phyloP scores from a whole-genome alignment of 2,329 filamentous ascomycete genomes.

The Apiospora arundinis region DNA sequence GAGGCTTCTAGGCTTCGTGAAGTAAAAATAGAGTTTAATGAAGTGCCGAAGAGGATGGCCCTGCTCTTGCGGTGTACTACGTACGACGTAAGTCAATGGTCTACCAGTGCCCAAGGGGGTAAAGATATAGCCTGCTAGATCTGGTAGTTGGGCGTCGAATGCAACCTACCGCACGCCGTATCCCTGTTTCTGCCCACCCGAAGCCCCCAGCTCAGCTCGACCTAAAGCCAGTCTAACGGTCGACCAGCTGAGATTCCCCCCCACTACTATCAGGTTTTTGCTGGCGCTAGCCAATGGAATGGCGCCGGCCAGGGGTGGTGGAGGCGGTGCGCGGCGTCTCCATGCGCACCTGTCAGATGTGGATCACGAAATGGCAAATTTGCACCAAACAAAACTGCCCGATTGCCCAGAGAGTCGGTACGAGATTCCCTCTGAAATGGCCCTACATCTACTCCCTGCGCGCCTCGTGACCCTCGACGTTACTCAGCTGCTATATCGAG shows the following conservation, averaged over 20 bases:
- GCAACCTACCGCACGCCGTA: background rate
- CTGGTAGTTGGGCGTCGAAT: background rate
- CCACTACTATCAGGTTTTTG: background rate
- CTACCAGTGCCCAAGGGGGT: no score
- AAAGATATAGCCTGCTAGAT: no score
- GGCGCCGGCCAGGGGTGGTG: no score
- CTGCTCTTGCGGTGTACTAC: no score
- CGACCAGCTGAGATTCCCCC: background rate
- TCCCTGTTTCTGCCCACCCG: no score
- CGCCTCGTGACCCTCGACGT: background rate
- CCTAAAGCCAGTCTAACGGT: background rate
- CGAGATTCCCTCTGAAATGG: background rate
- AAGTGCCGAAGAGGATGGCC: background rate
- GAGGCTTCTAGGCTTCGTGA: no score
- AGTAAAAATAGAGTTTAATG: background rate
- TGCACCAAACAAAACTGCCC: background rate
- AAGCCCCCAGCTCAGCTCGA: background rate
- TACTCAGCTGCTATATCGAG: background rate
- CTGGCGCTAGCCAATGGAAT: conserved; percentile 4
- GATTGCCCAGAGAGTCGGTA: background rate
- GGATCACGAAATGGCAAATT: background rate
- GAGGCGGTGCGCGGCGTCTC: background rate
- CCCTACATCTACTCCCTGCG: background rate
- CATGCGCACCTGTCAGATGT: background rate
- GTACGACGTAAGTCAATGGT: no score